Percentiles rank a stretch among this genome's conserved stretches.
Conservation (phyloP, 768 basidiomycete species). For the Tylopilus subfusipes region DNA sequence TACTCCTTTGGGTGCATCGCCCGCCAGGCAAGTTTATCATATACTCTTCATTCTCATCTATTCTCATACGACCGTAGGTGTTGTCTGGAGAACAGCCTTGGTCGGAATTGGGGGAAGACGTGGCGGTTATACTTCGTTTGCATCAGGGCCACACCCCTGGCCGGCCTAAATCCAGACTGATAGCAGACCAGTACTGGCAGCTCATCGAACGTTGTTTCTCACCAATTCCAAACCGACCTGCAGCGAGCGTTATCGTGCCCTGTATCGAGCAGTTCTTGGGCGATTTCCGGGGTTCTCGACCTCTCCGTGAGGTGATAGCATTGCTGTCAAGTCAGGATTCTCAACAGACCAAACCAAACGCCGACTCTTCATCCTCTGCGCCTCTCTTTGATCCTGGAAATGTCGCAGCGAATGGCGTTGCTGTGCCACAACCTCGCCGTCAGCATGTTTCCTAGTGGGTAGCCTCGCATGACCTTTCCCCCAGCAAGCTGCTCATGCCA, state of each 20-base stretch:
- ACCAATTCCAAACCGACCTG: background rate
- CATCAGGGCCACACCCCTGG: background rate
- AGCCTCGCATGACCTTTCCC: too few species aligned
- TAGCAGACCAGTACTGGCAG: background rate
- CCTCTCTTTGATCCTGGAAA: background rate
- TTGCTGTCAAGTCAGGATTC: background rate
- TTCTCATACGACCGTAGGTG: background rate
- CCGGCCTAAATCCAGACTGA: background rate
- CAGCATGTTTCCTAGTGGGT: background rate
- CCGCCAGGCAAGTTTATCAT: background rate
- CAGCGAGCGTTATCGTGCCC: background rate
- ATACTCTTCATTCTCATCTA: too few species aligned
- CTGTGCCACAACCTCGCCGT: too few species aligned
- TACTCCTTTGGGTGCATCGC: conserved; percentile 1
- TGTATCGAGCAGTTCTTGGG: background rate
- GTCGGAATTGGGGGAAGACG: background rate
- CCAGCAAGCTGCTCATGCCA: background rate
- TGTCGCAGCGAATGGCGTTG: background rate
- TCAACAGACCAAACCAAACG: background rate
- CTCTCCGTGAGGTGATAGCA: background rate
- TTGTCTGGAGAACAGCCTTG: conserved; percentile 2
- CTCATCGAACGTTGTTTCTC: background rate
- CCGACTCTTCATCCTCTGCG: background rate
- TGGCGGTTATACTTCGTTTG: background rate
- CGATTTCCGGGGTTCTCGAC: background rate